Conservation (phyloP, 202 grass and related monocot genomes). For the Zoysia matrella region DNA sequence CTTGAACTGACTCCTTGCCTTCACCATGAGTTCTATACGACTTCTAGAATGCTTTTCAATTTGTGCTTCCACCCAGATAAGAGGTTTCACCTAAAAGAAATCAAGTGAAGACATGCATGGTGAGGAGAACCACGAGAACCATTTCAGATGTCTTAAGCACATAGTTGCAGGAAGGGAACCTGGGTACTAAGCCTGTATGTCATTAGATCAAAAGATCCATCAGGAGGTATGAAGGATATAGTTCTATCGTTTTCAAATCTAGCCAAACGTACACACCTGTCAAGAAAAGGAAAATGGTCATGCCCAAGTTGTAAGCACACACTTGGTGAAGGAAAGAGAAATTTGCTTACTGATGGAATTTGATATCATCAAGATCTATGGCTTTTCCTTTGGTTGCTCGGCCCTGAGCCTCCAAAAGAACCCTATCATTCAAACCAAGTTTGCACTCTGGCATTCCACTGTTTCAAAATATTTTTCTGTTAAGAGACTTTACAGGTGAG, state of each 20-base stretch:
- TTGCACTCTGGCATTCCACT: too few species aligned
- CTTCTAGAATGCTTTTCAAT: too few species aligned
- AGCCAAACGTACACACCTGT: conserved; percentile 91
- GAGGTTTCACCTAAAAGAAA: too few species aligned
- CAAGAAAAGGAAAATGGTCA: conserved; percentile 34
- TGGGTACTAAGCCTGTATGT: conserved; percentile 98
- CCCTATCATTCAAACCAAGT: conserved; percentile 94
- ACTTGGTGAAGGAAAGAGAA: conserved; percentile 32
- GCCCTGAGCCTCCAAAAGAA: conserved; percentile 98
- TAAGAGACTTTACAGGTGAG: conserved; percentile 34
- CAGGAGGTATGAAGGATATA: too few species aligned
- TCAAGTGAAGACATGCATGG: conserved; percentile 27
- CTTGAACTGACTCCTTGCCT: too few species aligned
- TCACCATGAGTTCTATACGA: too few species aligned
- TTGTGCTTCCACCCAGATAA: too few species aligned
- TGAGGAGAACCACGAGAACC: background rate
- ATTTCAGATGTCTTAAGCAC: conserved; percentile 40
- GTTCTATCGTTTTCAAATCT: conserved; percentile 97
- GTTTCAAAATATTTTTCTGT: too few species aligned
- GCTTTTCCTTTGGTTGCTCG: conserved; percentile 97
- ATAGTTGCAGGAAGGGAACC: conserved; percentile 54
- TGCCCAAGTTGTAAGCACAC: conserved; percentile 16
- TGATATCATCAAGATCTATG: conserved; percentile 99
- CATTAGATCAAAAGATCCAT: too few species aligned
- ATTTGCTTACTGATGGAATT: conserved; percentile 95